A percentile compares a stretch with the other conserved stretches of the same genome.
phyloP scores from a whole-genome alignment of 2,329 filamentous ascomycete genomes.

The Colletotrichum eremochloae region DNA sequence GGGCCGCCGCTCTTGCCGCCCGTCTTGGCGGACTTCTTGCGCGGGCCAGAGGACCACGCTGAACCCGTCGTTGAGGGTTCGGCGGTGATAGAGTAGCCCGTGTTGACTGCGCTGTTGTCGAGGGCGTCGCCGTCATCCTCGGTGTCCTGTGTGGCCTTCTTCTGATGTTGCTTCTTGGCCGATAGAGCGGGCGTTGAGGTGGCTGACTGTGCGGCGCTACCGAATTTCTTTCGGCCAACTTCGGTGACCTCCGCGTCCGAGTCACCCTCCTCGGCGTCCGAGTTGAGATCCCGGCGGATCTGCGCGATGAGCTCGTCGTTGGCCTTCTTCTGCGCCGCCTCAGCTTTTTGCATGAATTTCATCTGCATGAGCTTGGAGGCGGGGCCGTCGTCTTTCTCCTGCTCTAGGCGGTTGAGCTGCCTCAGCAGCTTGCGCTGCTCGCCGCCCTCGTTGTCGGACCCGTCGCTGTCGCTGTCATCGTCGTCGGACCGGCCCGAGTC shows the following conservation, averaged over 20 bases:
- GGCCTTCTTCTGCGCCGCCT: constrained; percentile 79
- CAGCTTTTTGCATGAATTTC: constrained; percentile 95
- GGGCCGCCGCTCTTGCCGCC: constrained; percentile 18
- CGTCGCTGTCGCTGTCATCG: constrained; percentile 66
- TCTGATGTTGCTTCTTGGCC: constrained; percentile 45
- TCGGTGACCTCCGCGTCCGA: constrained; percentile 67
- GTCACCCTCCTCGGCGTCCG: constrained; percentile 65
- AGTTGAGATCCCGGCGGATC: constrained; percentile 80
- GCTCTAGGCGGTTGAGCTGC: constrained; percentile 60
- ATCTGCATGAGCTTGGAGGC: constrained; percentile 81
- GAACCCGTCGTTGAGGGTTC: constrained; percentile 50
- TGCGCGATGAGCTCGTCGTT: constrained; percentile 83
- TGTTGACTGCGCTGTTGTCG: constrained; percentile 43
- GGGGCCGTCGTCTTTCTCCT: constrained; percentile 61
- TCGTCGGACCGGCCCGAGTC: constrained; percentile 66
- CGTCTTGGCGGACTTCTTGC: constrained; percentile 49
- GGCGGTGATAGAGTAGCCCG: constrained; percentile 44
- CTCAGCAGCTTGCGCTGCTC: constrained; percentile 56
- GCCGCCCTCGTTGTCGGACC: constrained; percentile 62
- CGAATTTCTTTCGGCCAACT: constrained; percentile 79
- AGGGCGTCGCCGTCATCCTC: constrained; percentile 46
- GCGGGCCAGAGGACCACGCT: constrained; percentile 58
- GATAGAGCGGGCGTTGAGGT: constrained; percentile 49
- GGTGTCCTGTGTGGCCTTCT: constrained; percentile 49
- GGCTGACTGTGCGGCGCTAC: constrained; percentile 57